Evolutionary conservation across 805 yeast genomes (phyloP), one percentile per base, ranked within the genome.

Genomic region (Suhomyces tanzawaensis): DNA sequence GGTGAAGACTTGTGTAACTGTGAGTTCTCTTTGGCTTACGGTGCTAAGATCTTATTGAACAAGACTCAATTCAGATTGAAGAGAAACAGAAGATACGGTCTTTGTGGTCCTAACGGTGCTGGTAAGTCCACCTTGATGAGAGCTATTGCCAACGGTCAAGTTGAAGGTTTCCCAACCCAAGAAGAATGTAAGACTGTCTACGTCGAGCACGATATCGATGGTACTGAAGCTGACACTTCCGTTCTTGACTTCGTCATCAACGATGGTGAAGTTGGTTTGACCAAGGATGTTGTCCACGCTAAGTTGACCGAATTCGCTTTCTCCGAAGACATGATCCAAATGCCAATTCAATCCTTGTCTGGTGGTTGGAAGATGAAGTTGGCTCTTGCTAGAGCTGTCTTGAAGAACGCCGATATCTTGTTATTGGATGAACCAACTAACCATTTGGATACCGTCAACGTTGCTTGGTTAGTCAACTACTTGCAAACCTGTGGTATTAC

Each of bases 311-410:
- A 89, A 74, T 91, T 93, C 79, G 81, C 82, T 64, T 93, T 93
- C 90, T 61, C 93, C 58, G 91, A 87, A 44, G 96, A 83, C 65
- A 93, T 91, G 96, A 81, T 85, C 63, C 66, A 63, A 50, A 86
- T 85, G 95, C 95, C 97, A 64, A 91, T 91, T 70, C 81, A 88
- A 65, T 86, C 97, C 51, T 81, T 93, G 59, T 93, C 99, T 65
- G 99, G 99, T 84, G 99, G 99, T 82, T 91, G 99, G 99, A 93
- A 93, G 84, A 91, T 91, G 99, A 93, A 93, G 77, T 82, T 91
- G 72, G 98, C 98, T 68, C 81, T 91, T 64, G 98, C 99, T 60
- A 88, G 97, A 77, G 99, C 99, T 66, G 97, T 91, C 64, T 82
- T 91, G 76, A 87, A 86, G 81, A 90, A 90, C 76, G 98, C 99